Evolutionary conservation across 108 stramenopile genomes (phyloP).

Genomic region (Cyclostephanos tholiformis): DNA sequence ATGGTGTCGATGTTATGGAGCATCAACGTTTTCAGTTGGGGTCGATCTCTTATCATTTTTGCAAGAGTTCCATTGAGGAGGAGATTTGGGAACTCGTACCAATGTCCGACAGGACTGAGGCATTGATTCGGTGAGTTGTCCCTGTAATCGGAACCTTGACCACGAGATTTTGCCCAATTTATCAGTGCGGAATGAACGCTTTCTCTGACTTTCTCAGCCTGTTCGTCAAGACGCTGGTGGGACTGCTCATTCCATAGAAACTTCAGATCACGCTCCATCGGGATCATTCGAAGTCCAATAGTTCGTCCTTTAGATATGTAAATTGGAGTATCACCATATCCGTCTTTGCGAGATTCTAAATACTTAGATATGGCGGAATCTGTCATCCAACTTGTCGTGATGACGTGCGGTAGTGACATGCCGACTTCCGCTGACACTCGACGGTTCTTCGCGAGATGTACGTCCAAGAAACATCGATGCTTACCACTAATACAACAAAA

Average conservation of each 20-base stretch:
- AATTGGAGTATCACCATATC: conserved; percentile 39
- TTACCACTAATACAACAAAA: conserved; percentile 55
- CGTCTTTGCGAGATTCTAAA: conserved; percentile 35
- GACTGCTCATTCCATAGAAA: conserved; percentile 60
- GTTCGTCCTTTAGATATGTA: conserved; percentile 54
- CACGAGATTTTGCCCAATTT: conserved; percentile 53
- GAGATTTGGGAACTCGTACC: conserved; percentile 63
- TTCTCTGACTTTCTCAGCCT: conserved; percentile 60
- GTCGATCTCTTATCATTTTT: conserved; percentile 51
- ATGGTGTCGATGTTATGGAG: conserved; percentile 71
- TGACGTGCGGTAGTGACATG: conserved; percentile 51
- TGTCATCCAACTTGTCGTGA: conserved; percentile 71
- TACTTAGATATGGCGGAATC: conserved; percentile 43
- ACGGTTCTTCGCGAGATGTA: conserved; percentile 65
- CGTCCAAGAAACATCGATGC: conserved; percentile 58
- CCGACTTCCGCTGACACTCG: conserved; percentile 46
- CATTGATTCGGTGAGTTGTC: conserved; percentile 60
- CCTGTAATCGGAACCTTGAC: conserved; percentile 60
- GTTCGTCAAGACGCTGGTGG: conserved; percentile 60
- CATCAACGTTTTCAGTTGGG: conserved; percentile 65
- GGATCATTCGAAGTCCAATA: conserved; percentile 63
- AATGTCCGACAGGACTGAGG: conserved; percentile 66
- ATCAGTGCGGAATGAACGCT: conserved; percentile 51
- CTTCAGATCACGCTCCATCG: conserved; percentile 53
- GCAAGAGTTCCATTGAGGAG: conserved; percentile 59